These are phyloP conservation scores for Cordyceps pruinosa DNA, from an alignment of 2,329 filamentous ascomycete species.

Conservation along the genomic window DNA sequence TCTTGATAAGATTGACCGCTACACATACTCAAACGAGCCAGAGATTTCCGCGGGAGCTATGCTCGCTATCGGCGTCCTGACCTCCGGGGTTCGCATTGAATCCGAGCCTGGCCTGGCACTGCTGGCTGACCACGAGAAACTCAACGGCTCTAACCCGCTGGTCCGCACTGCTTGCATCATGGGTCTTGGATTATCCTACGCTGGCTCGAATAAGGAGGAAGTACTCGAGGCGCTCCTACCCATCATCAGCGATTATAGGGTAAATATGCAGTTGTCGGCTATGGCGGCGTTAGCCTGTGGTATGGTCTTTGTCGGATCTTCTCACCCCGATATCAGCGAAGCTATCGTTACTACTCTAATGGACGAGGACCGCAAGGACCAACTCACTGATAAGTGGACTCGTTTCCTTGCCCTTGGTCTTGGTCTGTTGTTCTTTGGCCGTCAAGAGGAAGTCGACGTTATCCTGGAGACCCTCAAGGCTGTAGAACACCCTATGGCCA, in stretches of 20 bases:
- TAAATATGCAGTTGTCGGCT: constrained; percentile 92
- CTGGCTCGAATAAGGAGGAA: constrained; percentile 86
- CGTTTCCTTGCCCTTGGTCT: constrained; percentile 92
- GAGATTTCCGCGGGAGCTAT: constrained; percentile 84
- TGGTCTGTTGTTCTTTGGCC: constrained; percentile 89
- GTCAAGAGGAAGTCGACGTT: constrained; percentile 97
- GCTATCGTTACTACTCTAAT: constrained; percentile 87
- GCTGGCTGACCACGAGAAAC: constrained; percentile 70
- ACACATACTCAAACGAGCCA: constrained; percentile 76
- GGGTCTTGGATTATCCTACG: constrained; percentile 91
- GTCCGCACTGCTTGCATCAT: constrained; percentile 84
- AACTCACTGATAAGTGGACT: constrained; percentile 97
- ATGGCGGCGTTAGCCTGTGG: constrained; percentile 92
- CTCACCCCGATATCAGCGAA: constrained; percentile 83
- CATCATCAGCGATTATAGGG: constrained; percentile 73
- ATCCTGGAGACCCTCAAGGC: constrained; percentile 95
- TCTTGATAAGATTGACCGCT: constrained; percentile 89
- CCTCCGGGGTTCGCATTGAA: constrained; percentile 82
- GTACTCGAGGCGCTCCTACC: constrained; percentile 80
- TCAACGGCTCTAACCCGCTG: constrained; percentile 69
- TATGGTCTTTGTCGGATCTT: constrained; percentile 87
- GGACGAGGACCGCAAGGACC: constrained; percentile 84
- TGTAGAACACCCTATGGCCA: constrained; percentile 93
- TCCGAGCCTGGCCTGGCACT: constrained; percentile 86
- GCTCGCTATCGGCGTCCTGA: constrained; percentile 92